Percentiles rank a stretch among this genome's conserved stretches.
Conservation (phyloP, 2,329 filamentous ascomycete species). For the Exophiala sp. region DNA sequence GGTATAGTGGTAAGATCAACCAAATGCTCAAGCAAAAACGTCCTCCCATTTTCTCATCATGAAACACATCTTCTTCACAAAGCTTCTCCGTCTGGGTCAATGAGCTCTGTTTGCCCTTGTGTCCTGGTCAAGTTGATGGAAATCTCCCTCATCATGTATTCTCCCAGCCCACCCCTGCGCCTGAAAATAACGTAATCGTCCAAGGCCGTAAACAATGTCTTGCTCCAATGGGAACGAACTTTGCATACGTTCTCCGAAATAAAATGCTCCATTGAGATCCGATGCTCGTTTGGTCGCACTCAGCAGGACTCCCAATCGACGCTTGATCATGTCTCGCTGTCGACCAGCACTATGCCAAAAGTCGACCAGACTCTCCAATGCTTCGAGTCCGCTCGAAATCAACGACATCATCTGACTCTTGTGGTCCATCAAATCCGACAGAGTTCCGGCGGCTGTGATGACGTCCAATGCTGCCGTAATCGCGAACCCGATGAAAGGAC, state of each 20-base stretch:
- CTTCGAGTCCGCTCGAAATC: conserved; percentile 52
- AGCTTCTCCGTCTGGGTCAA: background rate
- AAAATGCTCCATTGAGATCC: conserved; percentile 35
- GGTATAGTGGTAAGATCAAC: too few species aligned
- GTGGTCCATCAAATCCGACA: conserved; percentile 47
- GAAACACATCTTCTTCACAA: background rate
- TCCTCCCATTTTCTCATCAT: too few species aligned
- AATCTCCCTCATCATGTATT: conserved; percentile 14
- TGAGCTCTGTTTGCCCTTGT: background rate
- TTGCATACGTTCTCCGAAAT: conserved; percentile 39
- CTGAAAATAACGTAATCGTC: conserved; percentile 31
- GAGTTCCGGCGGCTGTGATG: conserved; percentile 57
- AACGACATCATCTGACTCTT: conserved; percentile 46
- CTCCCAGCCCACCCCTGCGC: conserved; percentile 30
- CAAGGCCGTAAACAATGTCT: conserved; percentile 43
- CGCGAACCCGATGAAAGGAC: conserved; percentile 61
- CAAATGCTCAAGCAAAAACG: too few species aligned
- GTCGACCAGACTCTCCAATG: conserved; percentile 54
- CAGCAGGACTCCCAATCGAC: conserved; percentile 45
- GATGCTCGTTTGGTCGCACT: conserved; percentile 36
- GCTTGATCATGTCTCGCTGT: conserved; percentile 50
- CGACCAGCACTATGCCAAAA: conserved; percentile 59
- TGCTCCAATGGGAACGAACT: conserved; percentile 39
- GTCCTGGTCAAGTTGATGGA: conserved; percentile 14
- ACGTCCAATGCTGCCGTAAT: conserved; percentile 65